These are phyloP conservation scores for Blepharisma stoltei DNA, from an alignment of 73 alveolate species.

Conservation along the genomic window DNA sequence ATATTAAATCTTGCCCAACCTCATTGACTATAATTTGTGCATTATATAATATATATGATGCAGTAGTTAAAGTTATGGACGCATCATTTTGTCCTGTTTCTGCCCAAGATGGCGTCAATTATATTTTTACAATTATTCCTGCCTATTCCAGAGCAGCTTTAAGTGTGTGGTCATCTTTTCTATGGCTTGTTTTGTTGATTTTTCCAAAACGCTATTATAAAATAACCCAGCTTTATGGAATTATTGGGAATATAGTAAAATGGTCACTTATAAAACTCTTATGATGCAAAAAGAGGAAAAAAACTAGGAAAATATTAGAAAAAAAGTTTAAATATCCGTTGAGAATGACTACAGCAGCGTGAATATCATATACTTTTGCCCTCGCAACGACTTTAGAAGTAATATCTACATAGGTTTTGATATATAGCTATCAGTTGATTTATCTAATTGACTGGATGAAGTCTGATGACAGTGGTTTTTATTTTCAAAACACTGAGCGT, in stretches of 20 bases:
- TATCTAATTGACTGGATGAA: background rate
- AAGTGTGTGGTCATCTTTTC: background rate
- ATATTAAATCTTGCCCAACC: background rate
- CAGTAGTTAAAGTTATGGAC: background rate
- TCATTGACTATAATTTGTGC: conserved; percentile 1
- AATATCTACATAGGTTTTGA: background rate
- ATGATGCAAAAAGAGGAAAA: background rate
- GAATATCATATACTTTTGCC: background rate
- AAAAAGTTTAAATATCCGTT: background rate
- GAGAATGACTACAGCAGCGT: background rate
- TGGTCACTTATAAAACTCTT: background rate
- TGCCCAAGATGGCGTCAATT: background rate
- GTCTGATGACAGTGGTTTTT: background rate
- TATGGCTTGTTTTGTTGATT: background rate
- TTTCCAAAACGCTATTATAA: background rate
- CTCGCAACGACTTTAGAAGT: background rate
- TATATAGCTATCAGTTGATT: background rate
- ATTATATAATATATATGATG: background rate
- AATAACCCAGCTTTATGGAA: background rate
- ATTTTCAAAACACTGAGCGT: background rate
- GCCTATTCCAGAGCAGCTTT: background rate
- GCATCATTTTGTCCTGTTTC: background rate
- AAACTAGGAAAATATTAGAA: background rate
- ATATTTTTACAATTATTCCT: background rate
- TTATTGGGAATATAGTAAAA: background rate